Evolutionary conservation across 805 yeast genomes (phyloP).

Genomic region (Metschnikowia gelsemii): DNA sequence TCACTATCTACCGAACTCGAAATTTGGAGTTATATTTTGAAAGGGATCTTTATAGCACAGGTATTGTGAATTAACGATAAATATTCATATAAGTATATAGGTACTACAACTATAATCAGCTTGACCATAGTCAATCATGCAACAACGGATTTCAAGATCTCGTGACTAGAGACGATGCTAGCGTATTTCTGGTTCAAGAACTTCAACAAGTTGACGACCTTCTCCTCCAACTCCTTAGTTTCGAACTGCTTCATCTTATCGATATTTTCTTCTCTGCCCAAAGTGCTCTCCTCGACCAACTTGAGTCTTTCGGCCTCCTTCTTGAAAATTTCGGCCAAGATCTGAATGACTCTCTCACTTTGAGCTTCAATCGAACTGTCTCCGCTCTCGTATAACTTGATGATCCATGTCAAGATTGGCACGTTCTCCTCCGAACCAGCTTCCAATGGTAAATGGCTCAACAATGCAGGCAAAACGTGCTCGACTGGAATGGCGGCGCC

Average conservation of each 20-base stretch:
- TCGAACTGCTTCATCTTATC: slow-evolving; percentile 80
- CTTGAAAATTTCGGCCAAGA: slow-evolving; percentile 67
- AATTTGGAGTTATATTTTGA: no score
- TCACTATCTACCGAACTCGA: background rate
- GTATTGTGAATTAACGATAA: no score
- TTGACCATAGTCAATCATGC: slow-evolving; percentile 17
- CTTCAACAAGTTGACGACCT: slow-evolving; percentile 70
- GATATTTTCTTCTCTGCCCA: slow-evolving; percentile 82
- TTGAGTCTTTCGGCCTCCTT: slow-evolving; percentile 75
- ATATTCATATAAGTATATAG: background rate
- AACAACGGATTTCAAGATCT: slow-evolving; percentile 46
- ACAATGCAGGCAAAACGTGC: slow-evolving; percentile 71
- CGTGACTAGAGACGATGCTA: slow-evolving; percentile 59
- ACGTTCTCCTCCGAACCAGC: slow-evolving; percentile 90
- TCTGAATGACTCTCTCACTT: slow-evolving; percentile 62
- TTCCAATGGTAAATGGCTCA: slow-evolving; percentile 79
- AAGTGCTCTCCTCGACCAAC: slow-evolving; percentile 67
- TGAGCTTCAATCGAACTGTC: slow-evolving; percentile 53
- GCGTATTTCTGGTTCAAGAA: slow-evolving; percentile 63
- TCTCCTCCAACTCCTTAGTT: slow-evolving; percentile 58
- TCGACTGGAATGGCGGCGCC: slow-evolving; percentile 69
- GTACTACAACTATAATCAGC: background rate
- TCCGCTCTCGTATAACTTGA: slow-evolving; percentile 65
- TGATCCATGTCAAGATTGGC: slow-evolving; percentile 79
- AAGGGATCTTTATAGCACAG: no score